These are phyloP conservation scores for Spergularia bocconei DNA, from an alignment of 148 eudicot genomes.

Conservation along the genomic window DNA sequence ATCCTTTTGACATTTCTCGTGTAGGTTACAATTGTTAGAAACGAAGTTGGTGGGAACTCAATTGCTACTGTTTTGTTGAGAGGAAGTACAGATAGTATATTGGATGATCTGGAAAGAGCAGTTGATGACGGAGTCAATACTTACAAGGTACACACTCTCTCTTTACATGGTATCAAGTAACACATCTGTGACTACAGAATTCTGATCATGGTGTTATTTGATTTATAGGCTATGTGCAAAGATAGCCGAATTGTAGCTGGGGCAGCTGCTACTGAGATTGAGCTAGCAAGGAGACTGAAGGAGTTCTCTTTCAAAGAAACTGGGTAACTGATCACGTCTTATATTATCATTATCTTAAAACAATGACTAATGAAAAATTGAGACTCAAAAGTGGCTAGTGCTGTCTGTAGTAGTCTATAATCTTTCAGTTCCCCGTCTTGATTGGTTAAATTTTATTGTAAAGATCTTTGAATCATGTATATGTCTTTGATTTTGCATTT, in stretches of 20 bases:
- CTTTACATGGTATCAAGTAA: background rate
- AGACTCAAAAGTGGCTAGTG: too few relatives aligned
- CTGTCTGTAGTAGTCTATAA: too few relatives aligned
- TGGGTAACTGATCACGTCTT: constrained; percentile 41
- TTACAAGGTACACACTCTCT: constrained; percentile 51
- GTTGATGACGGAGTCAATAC: constrained; percentile 96
- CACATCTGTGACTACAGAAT: constrained; percentile 12
- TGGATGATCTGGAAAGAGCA: constrained; percentile 99
- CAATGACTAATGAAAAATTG: background rate
- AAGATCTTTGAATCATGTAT: background rate
- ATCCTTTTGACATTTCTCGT: background rate
- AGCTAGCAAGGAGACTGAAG: constrained; percentile 79
- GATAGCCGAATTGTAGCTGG: constrained; percentile 95
- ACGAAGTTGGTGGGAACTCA: constrained; percentile 94
- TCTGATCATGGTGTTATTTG: background rate
- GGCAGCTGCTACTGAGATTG: constrained; percentile 96
- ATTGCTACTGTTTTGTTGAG: constrained; percentile 75
- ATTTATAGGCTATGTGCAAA: constrained; percentile 82
- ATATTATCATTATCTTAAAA: background rate
- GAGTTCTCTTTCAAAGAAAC: constrained; percentile 88
- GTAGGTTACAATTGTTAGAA: constrained; percentile 72
- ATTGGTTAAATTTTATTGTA: too few relatives aligned
- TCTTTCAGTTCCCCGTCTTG: too few relatives aligned
- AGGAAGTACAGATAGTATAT: constrained; percentile 95
- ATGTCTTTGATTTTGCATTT: background rate